Conservation (phyloP, 2,329 filamentous ascomycete species). For the Ilyonectria sp. region DNA sequence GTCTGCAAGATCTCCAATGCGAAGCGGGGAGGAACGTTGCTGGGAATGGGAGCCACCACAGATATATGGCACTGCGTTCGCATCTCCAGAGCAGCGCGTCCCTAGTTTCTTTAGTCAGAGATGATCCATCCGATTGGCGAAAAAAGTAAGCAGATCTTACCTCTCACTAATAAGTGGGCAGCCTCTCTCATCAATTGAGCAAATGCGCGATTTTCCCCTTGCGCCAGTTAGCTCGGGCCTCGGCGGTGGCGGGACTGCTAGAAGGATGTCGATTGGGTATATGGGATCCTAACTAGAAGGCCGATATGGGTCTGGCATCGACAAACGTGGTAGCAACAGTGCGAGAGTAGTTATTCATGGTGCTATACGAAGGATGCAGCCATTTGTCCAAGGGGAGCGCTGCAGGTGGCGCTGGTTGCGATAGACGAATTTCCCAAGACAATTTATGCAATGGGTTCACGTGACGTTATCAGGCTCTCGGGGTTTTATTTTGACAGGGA, state of each 20-base stretch:
- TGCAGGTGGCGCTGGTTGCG: not conserved
- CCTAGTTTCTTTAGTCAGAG: not conserved
- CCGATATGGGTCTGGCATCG: not conserved
- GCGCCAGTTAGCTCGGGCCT: not conserved
- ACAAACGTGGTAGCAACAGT: not conserved
- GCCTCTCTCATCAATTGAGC: conserved; percentile 2
- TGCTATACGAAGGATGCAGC: conserved; percentile 12
- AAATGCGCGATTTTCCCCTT: conserved; percentile 13
- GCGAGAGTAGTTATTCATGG: not conserved
- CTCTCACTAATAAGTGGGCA: not conserved
- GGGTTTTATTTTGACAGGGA: not conserved
- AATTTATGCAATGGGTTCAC: not conserved
- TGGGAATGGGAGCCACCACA: conserved; percentile 9
- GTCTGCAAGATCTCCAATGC: conserved; percentile 8
- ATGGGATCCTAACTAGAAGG: not conserved
- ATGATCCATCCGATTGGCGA: not conserved
- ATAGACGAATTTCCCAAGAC: not conserved
- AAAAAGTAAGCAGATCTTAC: not conserved
- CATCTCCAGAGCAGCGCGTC: conserved; percentile 1
- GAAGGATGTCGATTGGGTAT: not conserved
- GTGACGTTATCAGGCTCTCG: not conserved
- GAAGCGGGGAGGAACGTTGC: conserved; percentile 14
- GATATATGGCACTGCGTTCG: conserved; percentile 6
- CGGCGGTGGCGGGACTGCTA: not conserved
- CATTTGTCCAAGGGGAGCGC: not conserved